These are phyloP conservation scores for Butyriboletus loyo DNA, from an alignment of 768 basidiomycete genomes.

Conservation along the genomic window DNA sequence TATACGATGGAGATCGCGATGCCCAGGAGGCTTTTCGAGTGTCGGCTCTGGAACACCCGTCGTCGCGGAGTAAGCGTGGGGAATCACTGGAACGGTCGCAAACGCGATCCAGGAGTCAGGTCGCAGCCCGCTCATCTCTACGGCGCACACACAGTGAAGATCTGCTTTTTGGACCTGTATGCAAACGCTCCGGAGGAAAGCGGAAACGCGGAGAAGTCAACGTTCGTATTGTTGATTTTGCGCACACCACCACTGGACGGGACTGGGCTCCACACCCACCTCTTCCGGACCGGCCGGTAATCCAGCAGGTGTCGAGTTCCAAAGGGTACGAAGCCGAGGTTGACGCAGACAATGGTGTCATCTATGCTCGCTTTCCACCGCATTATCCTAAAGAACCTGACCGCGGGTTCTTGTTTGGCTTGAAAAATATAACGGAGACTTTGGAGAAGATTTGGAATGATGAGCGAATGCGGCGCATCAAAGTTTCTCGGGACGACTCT, in stretches of 20 bases:
- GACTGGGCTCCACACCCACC: constrained; percentile 78
- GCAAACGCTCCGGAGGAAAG: constrained; percentile 59
- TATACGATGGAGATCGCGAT: constrained; percentile 94
- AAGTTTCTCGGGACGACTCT: constrained; percentile 57
- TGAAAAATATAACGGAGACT: constrained; percentile 74
- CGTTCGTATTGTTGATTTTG: constrained; percentile 97
- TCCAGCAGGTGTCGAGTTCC: constrained; percentile 50
- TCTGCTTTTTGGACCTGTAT: constrained; percentile 62
- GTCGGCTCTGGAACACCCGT: constrained; percentile 61
- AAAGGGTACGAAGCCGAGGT: constrained; percentile 81
- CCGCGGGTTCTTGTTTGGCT: constrained; percentile 88
- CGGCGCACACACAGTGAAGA: constrained; percentile 82
- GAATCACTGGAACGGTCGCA: constrained; percentile 69
- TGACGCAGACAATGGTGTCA: constrained; percentile 76
- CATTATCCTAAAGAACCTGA: constrained; percentile 88
- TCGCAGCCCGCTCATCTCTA: constrained; percentile 44
- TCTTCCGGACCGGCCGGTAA: constrained; percentile 36
- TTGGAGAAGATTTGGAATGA: constrained; percentile 86
- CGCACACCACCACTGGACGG: constrained; percentile 92
- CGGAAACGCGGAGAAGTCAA: constrained; percentile 88
- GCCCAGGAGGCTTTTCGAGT: constrained; percentile 73
- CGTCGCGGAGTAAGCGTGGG: constrained; percentile 66
- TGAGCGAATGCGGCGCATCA: constrained; percentile 70
- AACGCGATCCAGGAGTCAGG: constrained; percentile 39
- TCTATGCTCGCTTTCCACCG: constrained; percentile 93